Evolutionary conservation across 1,284 basidiomycete species (phyloP).

Genomic region (Leccinum pachyderme): DNA sequence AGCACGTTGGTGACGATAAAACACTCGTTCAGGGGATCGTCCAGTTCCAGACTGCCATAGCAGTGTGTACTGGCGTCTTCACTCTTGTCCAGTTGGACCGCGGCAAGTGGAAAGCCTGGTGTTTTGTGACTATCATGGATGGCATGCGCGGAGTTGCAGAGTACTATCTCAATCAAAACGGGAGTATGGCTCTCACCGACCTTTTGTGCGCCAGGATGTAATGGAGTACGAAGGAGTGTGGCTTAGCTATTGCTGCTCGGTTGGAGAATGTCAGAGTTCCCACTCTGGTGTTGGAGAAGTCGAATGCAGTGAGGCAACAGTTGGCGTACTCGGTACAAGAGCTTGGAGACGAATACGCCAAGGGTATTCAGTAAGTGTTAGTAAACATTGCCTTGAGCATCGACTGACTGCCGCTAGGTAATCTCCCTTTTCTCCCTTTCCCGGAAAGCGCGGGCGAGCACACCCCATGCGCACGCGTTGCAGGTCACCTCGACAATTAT

Average conservation of each 20-base stretch:
- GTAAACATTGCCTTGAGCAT: background rate
- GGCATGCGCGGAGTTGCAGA: conserved; percentile 4
- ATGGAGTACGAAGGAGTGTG: conserved; percentile 11
- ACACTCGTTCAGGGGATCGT: conserved; percentile 15
- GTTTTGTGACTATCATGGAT: conserved; percentile 18
- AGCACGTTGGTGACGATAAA: background rate
- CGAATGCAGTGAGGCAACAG: conserved; percentile 9
- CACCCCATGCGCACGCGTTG: conserved; percentile 5
- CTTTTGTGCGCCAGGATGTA: conserved; percentile 1
- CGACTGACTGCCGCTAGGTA: conserved; percentile 1
- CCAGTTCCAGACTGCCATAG: conserved; percentile 13
- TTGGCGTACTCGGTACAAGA: conserved; percentile 20
- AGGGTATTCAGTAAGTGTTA: conserved; percentile 11
- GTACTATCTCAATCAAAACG: background rate
- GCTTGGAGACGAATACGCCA: conserved; percentile 18
- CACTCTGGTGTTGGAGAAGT: conserved; percentile 16
- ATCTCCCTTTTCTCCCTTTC: conserved; percentile 15
- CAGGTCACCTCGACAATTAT: conserved; percentile 15
- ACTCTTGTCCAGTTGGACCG: conserved; percentile 7
- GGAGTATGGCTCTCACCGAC: background rate
- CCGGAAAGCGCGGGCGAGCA: conserved; percentile 9
- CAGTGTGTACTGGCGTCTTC: conserved; percentile 16
- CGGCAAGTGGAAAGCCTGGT: conserved; percentile 17
- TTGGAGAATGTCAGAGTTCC: conserved; percentile 14
- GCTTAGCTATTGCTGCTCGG: conserved; percentile 17